Conservation (phyloP, 2,329 filamentous ascomycete genomes). For the Biscogniauxia sp. region DNA sequence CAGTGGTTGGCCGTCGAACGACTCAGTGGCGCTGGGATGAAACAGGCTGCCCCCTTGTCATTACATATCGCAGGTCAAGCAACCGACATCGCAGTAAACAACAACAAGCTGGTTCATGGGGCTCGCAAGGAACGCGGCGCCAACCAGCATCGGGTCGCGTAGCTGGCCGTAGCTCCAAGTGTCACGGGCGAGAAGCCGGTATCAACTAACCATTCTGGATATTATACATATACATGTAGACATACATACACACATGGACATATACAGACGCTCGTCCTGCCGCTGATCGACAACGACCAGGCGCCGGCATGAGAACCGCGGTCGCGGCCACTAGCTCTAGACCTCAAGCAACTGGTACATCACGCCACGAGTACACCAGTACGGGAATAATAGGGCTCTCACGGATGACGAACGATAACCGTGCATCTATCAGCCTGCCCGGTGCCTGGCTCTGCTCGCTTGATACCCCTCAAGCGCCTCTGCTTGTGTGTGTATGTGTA, state of each 20-base stretch:
- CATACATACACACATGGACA: background rate
- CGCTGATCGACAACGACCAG: background rate
- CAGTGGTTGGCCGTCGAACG: background rate
- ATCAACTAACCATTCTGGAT: background rate
- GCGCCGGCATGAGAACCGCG: slow-evolving; percentile 2
- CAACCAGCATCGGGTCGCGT: background rate
- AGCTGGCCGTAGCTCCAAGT: background rate
- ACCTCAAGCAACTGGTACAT: slow-evolving; percentile 10
- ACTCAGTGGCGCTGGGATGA: background rate
- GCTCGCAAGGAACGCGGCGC: background rate
- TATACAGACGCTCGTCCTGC: background rate
- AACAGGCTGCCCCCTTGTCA: background rate
- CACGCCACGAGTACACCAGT: slow-evolving; percentile 13
- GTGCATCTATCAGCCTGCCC: slow-evolving; percentile 15
- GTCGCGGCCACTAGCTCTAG: background rate
- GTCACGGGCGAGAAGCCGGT: background rate
- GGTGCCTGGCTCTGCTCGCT: slow-evolving; percentile 8
- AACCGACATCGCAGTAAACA: background rate
- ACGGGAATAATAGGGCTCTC: slow-evolving; percentile 9
- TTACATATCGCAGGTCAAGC: background rate
- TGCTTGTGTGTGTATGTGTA: background rate
- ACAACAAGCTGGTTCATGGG: background rate
- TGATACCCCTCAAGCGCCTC: background rate
- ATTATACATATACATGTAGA: background rate
- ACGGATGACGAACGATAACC: slow-evolving; percentile 23